These are phyloP conservation scores for Mortierella sp. DNA, from an alignment of 371 early-diverging fungal species.

Conservation along the genomic window DNA sequence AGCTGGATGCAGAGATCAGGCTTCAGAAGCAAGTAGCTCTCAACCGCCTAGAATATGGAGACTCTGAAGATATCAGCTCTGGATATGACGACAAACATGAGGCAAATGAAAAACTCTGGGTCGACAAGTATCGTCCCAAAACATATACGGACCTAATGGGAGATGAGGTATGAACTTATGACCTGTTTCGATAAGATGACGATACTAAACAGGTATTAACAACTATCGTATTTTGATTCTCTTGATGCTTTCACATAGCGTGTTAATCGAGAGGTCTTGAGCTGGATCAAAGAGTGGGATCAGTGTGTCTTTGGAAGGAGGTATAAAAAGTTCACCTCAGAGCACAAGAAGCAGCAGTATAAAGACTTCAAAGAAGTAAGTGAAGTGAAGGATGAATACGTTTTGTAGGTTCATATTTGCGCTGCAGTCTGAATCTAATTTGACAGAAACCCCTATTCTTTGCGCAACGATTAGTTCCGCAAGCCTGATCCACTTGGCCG, in stretches of 20 bases:
- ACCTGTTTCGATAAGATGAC: too few relatives aligned
- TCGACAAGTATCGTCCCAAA: slow-evolving; percentile 91
- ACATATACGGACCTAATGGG: slow-evolving; percentile 92
- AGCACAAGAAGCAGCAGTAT: slow-evolving; percentile 31
- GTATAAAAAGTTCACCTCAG: slow-evolving; percentile 21
- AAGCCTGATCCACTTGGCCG: slow-evolving; percentile 42
- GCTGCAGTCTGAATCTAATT: too few relatives aligned
- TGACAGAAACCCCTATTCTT: too few relatives aligned
- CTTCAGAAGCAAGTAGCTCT: slow-evolving; percentile 50
- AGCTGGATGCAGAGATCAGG: slow-evolving; percentile 55
- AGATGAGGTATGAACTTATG: slow-evolving; percentile 81
- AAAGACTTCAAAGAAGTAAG: slow-evolving; percentile 43
- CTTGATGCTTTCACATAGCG: slow-evolving; percentile 55
- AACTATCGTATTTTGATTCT: too few relatives aligned
- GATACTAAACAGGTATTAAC: background rate
- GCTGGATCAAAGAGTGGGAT: slow-evolving; percentile 98
- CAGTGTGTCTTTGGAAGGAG: slow-evolving; percentile 88
- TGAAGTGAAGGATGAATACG: background rate
- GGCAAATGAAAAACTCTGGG: slow-evolving; percentile 77
- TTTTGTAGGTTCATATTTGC: too few relatives aligned
- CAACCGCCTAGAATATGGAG: slow-evolving; percentile 26
- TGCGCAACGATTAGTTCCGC: slow-evolving; percentile 48
- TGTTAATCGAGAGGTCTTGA: slow-evolving; percentile 86
- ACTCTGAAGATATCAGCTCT: slow-evolving; percentile 3
- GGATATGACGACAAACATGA: slow-evolving; percentile 1